Conservation (phyloP, 2,329 filamentous ascomycete genomes). For the Chaetothyriales sp. region DNA sequence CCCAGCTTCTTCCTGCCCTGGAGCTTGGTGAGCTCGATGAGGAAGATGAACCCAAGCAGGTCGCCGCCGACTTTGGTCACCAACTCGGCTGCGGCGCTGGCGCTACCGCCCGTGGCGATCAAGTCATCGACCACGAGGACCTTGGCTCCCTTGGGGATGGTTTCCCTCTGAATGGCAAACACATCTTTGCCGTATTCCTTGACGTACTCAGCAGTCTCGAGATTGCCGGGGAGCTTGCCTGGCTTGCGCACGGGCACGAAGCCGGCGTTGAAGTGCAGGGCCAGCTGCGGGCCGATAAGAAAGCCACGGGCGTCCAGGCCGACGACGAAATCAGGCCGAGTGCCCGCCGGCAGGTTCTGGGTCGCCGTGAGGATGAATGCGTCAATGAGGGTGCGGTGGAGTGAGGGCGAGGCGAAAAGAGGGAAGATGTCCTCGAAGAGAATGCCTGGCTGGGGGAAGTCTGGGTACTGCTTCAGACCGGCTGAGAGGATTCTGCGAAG, state of each 20-base stretch:
- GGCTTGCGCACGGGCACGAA: slow-evolving; percentile 91
- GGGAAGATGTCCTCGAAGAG: slow-evolving; percentile 97
- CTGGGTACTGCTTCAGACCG: slow-evolving; percentile 12
- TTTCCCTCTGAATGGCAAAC: slow-evolving; percentile 88
- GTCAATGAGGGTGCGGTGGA: slow-evolving; percentile 63
- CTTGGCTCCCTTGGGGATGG: slow-evolving; percentile 70
- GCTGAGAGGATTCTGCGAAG: slow-evolving; percentile 9
- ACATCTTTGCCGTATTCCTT: slow-evolving; percentile 95
- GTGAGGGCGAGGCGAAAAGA: slow-evolving; percentile 63
- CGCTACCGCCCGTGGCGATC: slow-evolving; percentile 92
- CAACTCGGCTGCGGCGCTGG: slow-evolving; percentile 70
- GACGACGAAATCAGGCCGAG: slow-evolving; percentile 74
- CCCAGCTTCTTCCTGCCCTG: slow-evolving; percentile 75
- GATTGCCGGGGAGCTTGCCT: slow-evolving; percentile 87
- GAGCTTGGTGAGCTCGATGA: slow-evolving; percentile 87
- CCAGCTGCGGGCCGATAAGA: slow-evolving; percentile 81
- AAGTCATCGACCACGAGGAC: slow-evolving; percentile 94
- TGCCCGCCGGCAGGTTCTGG: slow-evolving; percentile 41
- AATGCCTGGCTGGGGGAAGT: slow-evolving; percentile 39
- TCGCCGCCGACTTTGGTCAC: slow-evolving; percentile 72
- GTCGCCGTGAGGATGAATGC: slow-evolving; percentile 73
- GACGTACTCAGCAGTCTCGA: slow-evolving; percentile 68
- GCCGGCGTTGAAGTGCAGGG: slow-evolving; percentile 62
- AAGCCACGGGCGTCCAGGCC: slow-evolving; percentile 91
- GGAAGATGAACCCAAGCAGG: slow-evolving; percentile 83